A percentile compares a stretch with the other conserved stretches of the same genome.
These are phyloP conservation scores for Talaromyces sp. DNA, from an alignment of 2,329 filamentous ascomycete species.

Conservation along the genomic window DNA sequence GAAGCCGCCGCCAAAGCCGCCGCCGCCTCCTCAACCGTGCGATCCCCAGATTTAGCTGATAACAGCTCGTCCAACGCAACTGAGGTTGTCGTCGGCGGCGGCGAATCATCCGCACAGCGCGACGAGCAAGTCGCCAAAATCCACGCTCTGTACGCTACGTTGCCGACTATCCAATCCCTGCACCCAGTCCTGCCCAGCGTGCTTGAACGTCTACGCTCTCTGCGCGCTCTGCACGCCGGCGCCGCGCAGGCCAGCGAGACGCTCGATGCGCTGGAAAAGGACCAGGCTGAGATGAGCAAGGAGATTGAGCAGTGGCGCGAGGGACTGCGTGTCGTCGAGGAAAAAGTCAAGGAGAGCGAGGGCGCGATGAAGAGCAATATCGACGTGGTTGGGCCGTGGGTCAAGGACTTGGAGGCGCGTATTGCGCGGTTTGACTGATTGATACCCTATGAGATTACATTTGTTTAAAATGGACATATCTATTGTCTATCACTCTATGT, in stretches of 20 bases:
- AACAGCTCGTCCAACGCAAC: constrained; percentile 34
- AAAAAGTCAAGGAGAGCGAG: constrained; percentile 65
- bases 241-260: constrained; percentile 76
- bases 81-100: constrained; percentile 47
- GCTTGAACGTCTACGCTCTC: constrained; percentile 75
- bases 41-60: constrained; percentile 16
- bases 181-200: constrained; percentile 79
- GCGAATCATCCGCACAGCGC: constrained; percentile 34
- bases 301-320: constrained; percentile 85
- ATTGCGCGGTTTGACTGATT: constrained; percentile 53
- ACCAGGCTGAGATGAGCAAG: constrained; percentile 73
- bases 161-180: constrained; percentile 83
- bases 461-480: not conserved
- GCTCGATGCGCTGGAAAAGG: constrained; percentile 69
- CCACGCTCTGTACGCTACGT: constrained; percentile 81
- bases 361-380: constrained; percentile 71
- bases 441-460: not conserved
- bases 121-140: constrained; percentile 77
- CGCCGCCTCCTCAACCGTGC: constrained; percentile 25
- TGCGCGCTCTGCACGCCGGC: constrained; percentile 79
- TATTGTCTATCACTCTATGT: not conserved
- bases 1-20: constrained; percentile 33
- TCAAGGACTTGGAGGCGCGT: constrained; percentile 77
- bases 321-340: constrained; percentile 73
- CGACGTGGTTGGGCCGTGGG: constrained; percentile 80